These are phyloP conservation scores for Hypoxylon sp. DNA, from an alignment of 2,329 filamentous ascomycete species.

Conservation along the genomic window DNA sequence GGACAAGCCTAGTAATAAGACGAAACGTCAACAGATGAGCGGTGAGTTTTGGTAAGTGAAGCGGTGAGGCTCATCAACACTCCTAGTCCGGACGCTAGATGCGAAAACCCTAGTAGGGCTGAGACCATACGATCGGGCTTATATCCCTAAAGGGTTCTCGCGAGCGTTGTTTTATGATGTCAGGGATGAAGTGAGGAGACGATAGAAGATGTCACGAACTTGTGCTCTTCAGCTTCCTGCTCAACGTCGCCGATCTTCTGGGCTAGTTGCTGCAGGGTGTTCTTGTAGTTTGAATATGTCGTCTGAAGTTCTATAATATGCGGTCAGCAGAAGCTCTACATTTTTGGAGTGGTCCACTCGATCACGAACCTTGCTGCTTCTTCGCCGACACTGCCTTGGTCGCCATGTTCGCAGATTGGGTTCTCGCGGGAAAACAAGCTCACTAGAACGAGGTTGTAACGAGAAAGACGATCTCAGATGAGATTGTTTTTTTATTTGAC, in stretches of 20 bases:
- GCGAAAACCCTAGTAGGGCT: conserved; percentile 35
- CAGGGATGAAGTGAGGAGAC: conserved; percentile 25
- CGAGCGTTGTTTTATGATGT: conserved; percentile 34
- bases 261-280: conserved; percentile 87
- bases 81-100: conserved; percentile 40
- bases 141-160: conserved; percentile 21
- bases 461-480: conserved; percentile 13
- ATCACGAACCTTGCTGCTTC: conserved; percentile 76
- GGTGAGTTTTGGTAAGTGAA: conserved; percentile 53
- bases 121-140: conserved; percentile 30
- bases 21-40: conserved; percentile 45
- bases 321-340: conserved; percentile 36
- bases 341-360: conserved; percentile 3
- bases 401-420: conserved; percentile 56
- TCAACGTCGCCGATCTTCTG: conserved; percentile 98
- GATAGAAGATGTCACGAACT: conserved; percentile 69
- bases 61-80: conserved; percentile 48
- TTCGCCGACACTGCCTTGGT: conserved; percentile 68
- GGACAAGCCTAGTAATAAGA: conserved; percentile 77
- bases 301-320: conserved; percentile 75
- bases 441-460: conserved; percentile 16
- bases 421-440: neutral
- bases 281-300: conserved; percentile 83
- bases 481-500: conserved; percentile 24
- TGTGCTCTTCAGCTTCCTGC: conserved; percentile 97